Evolutionary conservation across 2,329 filamentous ascomycete genomes (phyloP).

Genomic region (Pseudogymnoascus sp.): DNA sequence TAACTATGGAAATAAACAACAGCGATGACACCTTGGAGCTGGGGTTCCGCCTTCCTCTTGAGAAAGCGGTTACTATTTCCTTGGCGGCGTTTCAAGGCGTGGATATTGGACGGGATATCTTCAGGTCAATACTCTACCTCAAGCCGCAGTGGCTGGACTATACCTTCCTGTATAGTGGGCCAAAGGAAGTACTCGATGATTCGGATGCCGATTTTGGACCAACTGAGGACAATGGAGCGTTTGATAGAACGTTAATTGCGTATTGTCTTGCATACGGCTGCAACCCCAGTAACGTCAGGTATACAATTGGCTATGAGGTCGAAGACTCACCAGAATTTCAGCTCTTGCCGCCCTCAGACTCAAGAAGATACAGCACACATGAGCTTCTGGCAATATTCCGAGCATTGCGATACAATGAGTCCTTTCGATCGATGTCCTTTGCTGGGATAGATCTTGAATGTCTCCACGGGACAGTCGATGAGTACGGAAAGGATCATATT

Average conservation of each 20-base stretch:
- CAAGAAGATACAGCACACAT: slow-evolving; percentile 46
- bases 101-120: slow-evolving; percentile 55
- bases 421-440: slow-evolving; percentile 60
- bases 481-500: slow-evolving; percentile 52
- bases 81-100: slow-evolving; percentile 56
- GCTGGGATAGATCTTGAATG: slow-evolving; percentile 54
- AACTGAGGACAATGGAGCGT: slow-evolving; percentile 49
- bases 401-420: slow-evolving; percentile 62
- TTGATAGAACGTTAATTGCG: slow-evolving; percentile 59
- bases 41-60: slow-evolving; percentile 51
- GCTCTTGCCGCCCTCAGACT: slow-evolving; percentile 47
- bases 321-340: slow-evolving; percentile 62
- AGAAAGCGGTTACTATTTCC: slow-evolving; percentile 46
- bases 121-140: slow-evolving; percentile 52
- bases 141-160: slow-evolving; percentile 58
- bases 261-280: slow-evolving; percentile 60
- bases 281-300: slow-evolving; percentile 58
- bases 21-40: slow-evolving; percentile 60
- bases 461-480: slow-evolving; percentile 53
- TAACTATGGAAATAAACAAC: slow-evolving; percentile 49
- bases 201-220: slow-evolving; percentile 32
- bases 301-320: slow-evolving; percentile 50
- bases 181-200: slow-evolving; percentile 44
- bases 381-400: slow-evolving; percentile 65
- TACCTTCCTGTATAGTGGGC: slow-evolving; percentile 54